phyloP scores from a whole-genome alignment of 192 early-diverging fungal species.

The Coemansia sp. region DNA sequence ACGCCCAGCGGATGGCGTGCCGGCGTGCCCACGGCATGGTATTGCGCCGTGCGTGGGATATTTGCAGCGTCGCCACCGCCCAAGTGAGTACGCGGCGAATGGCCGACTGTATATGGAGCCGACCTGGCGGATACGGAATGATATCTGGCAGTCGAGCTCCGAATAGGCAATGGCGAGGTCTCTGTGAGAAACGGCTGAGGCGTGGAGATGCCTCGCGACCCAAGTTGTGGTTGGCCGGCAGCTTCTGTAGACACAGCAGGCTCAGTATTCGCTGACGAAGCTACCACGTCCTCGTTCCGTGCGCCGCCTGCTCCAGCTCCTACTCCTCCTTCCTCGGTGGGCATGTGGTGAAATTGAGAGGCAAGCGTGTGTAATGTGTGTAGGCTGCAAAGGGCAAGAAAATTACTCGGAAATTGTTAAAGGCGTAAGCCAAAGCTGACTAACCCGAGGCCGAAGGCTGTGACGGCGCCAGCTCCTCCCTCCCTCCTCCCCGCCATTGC shows the following conservation, averaged over 20 bases:
- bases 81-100: constrained; percentile 11
- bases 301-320: not conserved
- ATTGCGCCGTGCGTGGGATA: constrained; percentile 54
- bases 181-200: constrained; percentile 13
- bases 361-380: too few species aligned
- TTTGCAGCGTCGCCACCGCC: constrained; percentile 26
- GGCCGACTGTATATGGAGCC: constrained; percentile 26
- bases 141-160: constrained; percentile 8
- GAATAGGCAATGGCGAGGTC: constrained; percentile 30
- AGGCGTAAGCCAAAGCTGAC: too few species aligned
- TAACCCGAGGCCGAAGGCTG: too few species aligned
- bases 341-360: constrained; percentile 9
- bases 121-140: constrained; percentile 20
- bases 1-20: constrained; percentile 52
- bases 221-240: not conserved
- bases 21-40: constrained; percentile 47
- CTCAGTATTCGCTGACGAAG: not conserved
- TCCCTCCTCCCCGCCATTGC: not conserved
- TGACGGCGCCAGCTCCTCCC: too few species aligned
- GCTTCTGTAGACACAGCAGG: not conserved
- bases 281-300: not conserved
- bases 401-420: too few species aligned
- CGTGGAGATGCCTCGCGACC: not conserved
- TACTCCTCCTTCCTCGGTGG: not conserved
- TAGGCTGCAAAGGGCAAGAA: too few species aligned